Evolutionary conservation across 352 stramenopile genomes (phyloP).

Genomic region (Bremia lactucae): DNA sequence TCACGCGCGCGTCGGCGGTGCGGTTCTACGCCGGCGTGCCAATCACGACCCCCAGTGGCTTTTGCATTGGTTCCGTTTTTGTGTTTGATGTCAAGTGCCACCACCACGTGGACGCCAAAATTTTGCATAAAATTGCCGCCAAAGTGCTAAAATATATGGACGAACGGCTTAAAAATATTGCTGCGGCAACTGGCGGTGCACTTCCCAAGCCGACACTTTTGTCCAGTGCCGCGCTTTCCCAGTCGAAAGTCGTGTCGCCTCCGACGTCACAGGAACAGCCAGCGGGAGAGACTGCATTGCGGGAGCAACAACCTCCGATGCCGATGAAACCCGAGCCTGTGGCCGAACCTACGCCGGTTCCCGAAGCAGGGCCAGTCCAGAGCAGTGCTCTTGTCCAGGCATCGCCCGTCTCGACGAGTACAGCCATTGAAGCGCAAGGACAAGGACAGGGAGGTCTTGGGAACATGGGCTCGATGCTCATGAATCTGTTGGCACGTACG

Average conservation of each 20-base stretch:
- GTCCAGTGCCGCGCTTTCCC: slow-evolving; percentile 5
- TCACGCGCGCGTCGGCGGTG: slow-evolving; percentile 71
- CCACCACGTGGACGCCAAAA: slow-evolving; percentile 64
- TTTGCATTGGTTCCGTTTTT: slow-evolving; percentile 79
- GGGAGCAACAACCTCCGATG: slow-evolving; percentile 30
- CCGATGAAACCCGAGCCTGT: slow-evolving; percentile 27
- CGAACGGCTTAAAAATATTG: slow-evolving; percentile 54
- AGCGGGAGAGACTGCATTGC: slow-evolving; percentile 41
- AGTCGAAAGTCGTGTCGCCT: slow-evolving; percentile 17
- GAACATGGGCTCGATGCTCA: slow-evolving; percentile 85
- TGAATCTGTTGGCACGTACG: slow-evolving; percentile 75
- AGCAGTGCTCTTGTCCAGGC: slow-evolving; percentile 37
- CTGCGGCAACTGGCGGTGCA: slow-evolving; percentile 12
- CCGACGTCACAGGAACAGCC: slow-evolving; percentile 31
- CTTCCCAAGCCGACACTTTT: slow-evolving; percentile 3
- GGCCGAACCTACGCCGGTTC: slow-evolving; percentile 3
- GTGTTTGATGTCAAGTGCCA: slow-evolving; percentile 81
- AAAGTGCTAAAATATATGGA: slow-evolving; percentile 86
- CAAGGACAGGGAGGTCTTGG: slow-evolving; percentile 51
- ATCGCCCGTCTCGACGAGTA: slow-evolving; percentile 30
- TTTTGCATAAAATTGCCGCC: slow-evolving; percentile 78
- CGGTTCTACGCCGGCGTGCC: slow-evolving; percentile 77
- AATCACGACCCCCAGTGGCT: slow-evolving; percentile 65
- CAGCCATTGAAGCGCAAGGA: slow-evolving; percentile 51
- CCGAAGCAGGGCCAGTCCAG: slow-evolving; percentile 14